phyloP scores from a whole-genome alignment of 441 rosid species.

The Bocquillonia castaneifolia region DNA sequence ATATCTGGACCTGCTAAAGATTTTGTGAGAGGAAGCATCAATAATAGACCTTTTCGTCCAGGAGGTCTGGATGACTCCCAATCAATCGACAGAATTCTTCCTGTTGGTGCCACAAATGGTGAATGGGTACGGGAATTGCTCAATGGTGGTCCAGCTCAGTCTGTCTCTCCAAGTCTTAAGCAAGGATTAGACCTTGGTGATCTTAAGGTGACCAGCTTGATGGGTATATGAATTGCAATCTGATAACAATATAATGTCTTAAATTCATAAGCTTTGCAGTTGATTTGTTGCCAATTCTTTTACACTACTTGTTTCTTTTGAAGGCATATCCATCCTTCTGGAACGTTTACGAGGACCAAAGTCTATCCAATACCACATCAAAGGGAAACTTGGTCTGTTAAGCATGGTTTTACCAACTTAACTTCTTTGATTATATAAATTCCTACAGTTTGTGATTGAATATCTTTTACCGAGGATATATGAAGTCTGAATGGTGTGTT shows the following conservation, averaged over 20 bases:
- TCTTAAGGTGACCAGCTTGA: constrained; percentile 49
- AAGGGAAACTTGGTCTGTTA: constrained; percentile 64
- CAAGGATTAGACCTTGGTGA: constrained; percentile 78
- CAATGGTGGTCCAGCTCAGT: constrained; percentile 67
- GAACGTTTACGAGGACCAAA: constrained; percentile 67
- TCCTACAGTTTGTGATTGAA: not conserved
- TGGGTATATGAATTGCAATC: constrained; percentile 4
- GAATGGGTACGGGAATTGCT: constrained; percentile 78
- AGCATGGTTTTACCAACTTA: constrained; percentile 16
- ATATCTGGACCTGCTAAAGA: constrained; percentile 69
- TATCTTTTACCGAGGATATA: constrained; percentile 10
- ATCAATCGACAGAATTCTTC: constrained; percentile 55
- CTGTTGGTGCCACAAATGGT: constrained; percentile 74
- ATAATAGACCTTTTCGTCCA: constrained; percentile 89
- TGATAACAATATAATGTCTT: not conserved
- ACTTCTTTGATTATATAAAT: not conserved
- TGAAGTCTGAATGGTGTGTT: constrained; percentile 19
- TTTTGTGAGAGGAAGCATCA: constrained; percentile 84
- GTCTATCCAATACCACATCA: constrained; percentile 32
- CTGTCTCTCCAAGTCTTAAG: constrained; percentile 77
- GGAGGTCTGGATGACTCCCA: constrained; percentile 85
- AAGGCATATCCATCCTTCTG: constrained; percentile 69
- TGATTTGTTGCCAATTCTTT: constrained; percentile 8
- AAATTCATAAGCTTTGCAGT: constrained; percentile 5
- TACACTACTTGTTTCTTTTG: constrained; percentile 22